A percentile compares a stretch with the other conserved stretches of the same genome.
phyloP scores from a whole-genome alignment of 495 filamentous ascomycete species.

The Peziza echinospora region DNA sequence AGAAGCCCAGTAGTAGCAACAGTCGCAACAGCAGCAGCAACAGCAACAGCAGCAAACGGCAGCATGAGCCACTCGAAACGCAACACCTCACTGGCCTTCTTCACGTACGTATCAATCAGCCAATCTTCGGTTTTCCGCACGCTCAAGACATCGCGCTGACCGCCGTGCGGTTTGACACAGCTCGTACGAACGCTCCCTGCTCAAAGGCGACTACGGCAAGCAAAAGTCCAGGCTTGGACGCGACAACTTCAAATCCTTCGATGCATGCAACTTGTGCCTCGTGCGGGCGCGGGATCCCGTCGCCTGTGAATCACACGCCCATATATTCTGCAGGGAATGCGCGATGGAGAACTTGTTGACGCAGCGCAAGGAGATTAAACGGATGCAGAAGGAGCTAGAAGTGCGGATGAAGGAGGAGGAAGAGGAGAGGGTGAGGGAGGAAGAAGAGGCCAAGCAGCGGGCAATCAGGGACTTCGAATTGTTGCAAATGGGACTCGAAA shows the following conservation, averaged over 20 bases:
- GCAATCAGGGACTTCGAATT: conserved; percentile 41
- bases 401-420: conserved; percentile 30
- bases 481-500: conserved; percentile 47
- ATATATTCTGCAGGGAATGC: conserved; percentile 95
- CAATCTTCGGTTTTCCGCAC: too few relatives aligned
- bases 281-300: conserved; percentile 67
- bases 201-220: conserved; percentile 59
- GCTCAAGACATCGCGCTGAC: too few relatives aligned
- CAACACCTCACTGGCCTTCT: conserved; percentile 89
- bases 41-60: not conserved
- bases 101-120: conserved; percentile 34
- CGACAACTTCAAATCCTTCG: conserved; percentile 86
- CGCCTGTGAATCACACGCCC: conserved; percentile 41
- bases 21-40: not conserved
- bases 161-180: conserved; percentile 5
- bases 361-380: conserved; percentile 83
- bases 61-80: conserved; percentile 36
- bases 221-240: conserved; percentile 69
- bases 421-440: conserved; percentile 30
- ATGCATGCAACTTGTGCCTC: conserved; percentile 72
- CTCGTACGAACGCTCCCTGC: conserved; percentile 63
- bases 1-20: too few relatives aligned
- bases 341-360: conserved; percentile 74
- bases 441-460: conserved; percentile 37
- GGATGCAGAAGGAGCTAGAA: conserved; percentile 47